Percentiles rank a stretch among this genome's conserved stretches.
These are phyloP conservation scores for Ramularia collo-cygni DNA, from an alignment of 2,329 filamentous ascomycete genomes.

Conservation along the genomic window DNA sequence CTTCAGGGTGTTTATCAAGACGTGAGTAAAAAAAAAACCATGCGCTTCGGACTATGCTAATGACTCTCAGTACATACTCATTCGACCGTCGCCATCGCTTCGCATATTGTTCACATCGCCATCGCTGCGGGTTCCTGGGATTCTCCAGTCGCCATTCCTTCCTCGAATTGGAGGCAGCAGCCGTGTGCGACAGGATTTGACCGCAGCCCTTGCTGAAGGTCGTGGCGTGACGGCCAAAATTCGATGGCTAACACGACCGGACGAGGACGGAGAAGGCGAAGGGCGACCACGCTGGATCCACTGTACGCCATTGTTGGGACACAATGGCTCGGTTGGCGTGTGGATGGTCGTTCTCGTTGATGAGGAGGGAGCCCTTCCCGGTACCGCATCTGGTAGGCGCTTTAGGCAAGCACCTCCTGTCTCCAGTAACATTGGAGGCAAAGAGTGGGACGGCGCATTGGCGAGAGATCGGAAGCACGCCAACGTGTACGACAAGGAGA, in stretches of 20 bases:
- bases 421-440: conserved; percentile 27
- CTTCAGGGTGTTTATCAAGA: conserved; percentile 52
- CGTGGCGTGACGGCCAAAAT: conserved; percentile 69
- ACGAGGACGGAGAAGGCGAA: conserved; percentile 37
- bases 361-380: conserved; percentile 35
- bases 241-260: conserved; percentile 54
- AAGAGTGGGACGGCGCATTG: conserved; percentile 25
- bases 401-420: conserved; percentile 33
- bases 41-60: not conserved
- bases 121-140: conserved; percentile 43
- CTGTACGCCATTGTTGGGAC: conserved; percentile 64
- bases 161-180: conserved; percentile 44
- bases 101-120: conserved; percentile 46
- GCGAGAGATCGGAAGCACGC: conserved; percentile 13
- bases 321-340: conserved; percentile 61
- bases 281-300: conserved; percentile 69
- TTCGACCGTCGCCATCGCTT: conserved; percentile 42
- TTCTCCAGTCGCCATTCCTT: conserved; percentile 44
- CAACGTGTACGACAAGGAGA: conserved; percentile 18
- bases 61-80: conserved; percentile 39
- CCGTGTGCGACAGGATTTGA: conserved; percentile 48
- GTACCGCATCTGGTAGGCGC: conserved; percentile 19
- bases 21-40: too few species aligned
- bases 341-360: conserved; percentile 74
- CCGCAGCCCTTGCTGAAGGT: conserved; percentile 58